Evolutionary conservation across 371 early-diverging fungal genomes (phyloP), one percentile per base, ranked within the genome.

Genomic region (Mucor saturninus): DNA sequence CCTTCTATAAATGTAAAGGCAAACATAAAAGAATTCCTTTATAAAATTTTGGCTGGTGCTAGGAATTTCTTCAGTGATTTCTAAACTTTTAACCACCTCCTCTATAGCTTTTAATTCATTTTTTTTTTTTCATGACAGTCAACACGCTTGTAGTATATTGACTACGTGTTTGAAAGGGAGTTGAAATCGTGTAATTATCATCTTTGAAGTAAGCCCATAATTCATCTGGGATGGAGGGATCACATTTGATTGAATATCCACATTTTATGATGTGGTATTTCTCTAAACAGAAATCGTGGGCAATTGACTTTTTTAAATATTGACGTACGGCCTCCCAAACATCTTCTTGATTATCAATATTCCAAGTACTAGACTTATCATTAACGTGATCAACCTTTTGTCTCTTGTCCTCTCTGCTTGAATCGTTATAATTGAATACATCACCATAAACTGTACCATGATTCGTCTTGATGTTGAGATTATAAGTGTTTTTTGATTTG

Each of bases 171-270:
- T 3, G 15, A 49, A 42, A 42, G 42, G 42, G 42, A 10, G 42
- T 42, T 42, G 42, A 42, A 9, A 42, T 42, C n/a, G 10, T 42
- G n/a, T 42, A 42, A 42, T 42, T 11, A 4, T 42, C n/a, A n/a
- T 42, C 4, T 40, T 42, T 51, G 35, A 51, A 26, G 37, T 60
- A 51, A 11, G 26, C 4, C 9, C 28, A 48, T 5, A 54, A 37
- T 42, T 62, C 55, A n/a, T 62, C 39, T 35, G 55, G 55, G 14
- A 62, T 38, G 3, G 10, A 28, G 2, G 51, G 56, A 6, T 63
- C 51, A 37, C 57, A 63, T 52, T 63, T 56, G 39, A 63, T 63
- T 2, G 64, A 63, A 48, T 63, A 63, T 10, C 56, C 64, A 21
- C 64, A 63, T 30, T 63, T 50, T 14, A 63, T 63, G 4, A 63